A percentile compares a stretch with the other conserved stretches of the same genome.
Conservation (phyloP, 202 grass and related monocot genomes). For the Schoenoplectus tabernaemontani region DNA sequence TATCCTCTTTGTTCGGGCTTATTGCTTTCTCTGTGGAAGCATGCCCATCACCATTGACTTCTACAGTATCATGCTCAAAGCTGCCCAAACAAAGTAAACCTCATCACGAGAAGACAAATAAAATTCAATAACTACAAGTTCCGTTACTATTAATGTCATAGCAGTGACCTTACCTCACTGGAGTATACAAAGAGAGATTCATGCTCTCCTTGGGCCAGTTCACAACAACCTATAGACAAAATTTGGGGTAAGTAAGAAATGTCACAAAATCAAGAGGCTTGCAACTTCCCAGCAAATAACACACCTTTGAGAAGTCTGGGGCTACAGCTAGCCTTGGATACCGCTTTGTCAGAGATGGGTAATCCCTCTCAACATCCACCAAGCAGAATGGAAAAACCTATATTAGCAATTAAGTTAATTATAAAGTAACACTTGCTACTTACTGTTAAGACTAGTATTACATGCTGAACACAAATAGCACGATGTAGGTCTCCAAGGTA, state of each 20-base stretch:
- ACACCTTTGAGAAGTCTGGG: conserved; percentile 94
- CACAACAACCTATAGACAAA: conserved; percentile 53
- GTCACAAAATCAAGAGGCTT: background rate
- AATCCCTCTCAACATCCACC: conserved; percentile 81
- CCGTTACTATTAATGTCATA: background rate
- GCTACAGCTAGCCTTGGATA: conserved; percentile 78
- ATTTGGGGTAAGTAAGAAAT: background rate
- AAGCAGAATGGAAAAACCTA: conserved; percentile 89
- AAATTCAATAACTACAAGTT: background rate
- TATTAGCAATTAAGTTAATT: conserved; percentile 27
- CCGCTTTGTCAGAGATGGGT: conserved; percentile 83
- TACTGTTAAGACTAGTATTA: background rate
- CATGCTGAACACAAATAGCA: background rate
- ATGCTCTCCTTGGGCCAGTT: conserved; percentile 73
- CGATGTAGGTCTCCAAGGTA: background rate
- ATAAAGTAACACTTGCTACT: background rate
- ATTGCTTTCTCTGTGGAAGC: conserved; percentile 36
- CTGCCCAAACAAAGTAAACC: conserved; percentile 34
- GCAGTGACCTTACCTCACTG: conserved; percentile 55
- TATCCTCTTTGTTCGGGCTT: conserved; percentile 32
- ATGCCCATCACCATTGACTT: conserved; percentile 42
- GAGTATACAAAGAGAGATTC: conserved; percentile 74
- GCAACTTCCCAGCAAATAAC: background rate
- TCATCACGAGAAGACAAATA: conserved; percentile 6
- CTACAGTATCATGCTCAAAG: conserved; percentile 76